Evolutionary conservation across 495 filamentous ascomycete genomes (phyloP).

Genomic region (Hamigera avellanea): DNA sequence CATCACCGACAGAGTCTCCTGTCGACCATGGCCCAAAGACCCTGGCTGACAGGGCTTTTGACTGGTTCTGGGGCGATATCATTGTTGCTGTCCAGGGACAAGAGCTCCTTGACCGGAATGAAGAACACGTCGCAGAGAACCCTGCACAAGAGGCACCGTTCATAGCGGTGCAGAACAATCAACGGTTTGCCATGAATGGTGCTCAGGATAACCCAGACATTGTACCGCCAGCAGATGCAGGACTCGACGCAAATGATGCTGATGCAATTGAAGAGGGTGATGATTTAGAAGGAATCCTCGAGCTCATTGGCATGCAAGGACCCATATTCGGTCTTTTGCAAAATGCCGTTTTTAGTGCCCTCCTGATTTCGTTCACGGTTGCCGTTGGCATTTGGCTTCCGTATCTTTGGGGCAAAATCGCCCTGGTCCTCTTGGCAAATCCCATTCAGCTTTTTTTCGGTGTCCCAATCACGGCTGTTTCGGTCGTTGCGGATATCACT

Average conservation of each 20-base stretch:
- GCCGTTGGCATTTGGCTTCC: slow-evolving; percentile 78
- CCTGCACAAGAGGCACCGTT: slow-evolving; percentile 52
- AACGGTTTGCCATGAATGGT: slow-evolving; percentile 8
- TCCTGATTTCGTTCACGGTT: slow-evolving; percentile 79
- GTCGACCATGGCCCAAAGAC: slow-evolving; percentile 6
- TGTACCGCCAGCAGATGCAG: slow-evolving; percentile 32
- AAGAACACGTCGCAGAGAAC: slow-evolving; percentile 47
- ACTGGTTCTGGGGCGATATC: slow-evolving; percentile 59
- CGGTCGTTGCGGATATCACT: slow-evolving; percentile 58
- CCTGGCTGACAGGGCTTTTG: slow-evolving; percentile 14
- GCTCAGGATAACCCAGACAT: slow-evolving; percentile 14
- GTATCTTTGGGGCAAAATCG: slow-evolving; percentile 78
- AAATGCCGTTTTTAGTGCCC: slow-evolving; percentile 85
- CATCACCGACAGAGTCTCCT: neutral
- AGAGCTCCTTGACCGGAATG: slow-evolving; percentile 31
- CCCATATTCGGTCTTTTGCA: slow-evolving; percentile 82
- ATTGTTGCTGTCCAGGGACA: slow-evolving; percentile 17
- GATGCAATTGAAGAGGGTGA: slow-evolving; percentile 73
- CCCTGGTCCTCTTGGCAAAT: slow-evolving; percentile 66
- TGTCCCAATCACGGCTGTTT: slow-evolving; percentile 58
- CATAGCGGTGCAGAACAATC: slow-evolving; percentile 38
- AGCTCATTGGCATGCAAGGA: slow-evolving; percentile 92
- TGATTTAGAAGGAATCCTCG: slow-evolving; percentile 95
- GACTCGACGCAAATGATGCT: slow-evolving; percentile 44
- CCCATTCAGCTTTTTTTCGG: slow-evolving; percentile 57